phyloP scores from a whole-genome alignment of 805 yeast genomes.

The Blastobotrys terrestris region DNA sequence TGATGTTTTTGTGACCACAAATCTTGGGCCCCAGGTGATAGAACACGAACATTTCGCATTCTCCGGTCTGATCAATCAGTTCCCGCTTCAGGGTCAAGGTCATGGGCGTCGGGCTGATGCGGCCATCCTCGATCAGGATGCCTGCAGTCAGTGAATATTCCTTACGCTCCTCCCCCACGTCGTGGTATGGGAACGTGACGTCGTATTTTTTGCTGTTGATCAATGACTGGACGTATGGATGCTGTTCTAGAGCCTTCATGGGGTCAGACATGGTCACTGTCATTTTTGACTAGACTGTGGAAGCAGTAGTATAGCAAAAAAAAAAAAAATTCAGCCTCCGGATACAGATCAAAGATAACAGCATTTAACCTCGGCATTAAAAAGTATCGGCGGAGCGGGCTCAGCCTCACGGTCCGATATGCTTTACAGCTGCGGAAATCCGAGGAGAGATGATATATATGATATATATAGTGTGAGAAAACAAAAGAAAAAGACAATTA shows the following conservation, averaged over 20 bases:
- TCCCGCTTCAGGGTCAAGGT: conserved; percentile 16
- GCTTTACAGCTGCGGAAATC: too few relatives aligned
- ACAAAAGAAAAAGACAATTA: background rate
- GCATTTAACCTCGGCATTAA: conserved; percentile 2
- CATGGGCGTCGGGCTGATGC: conserved; percentile 20
- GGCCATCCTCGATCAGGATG: conserved; percentile 16
- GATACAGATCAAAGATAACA: too few relatives aligned
- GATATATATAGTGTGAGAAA: too few relatives aligned
- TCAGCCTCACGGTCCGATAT: background rate
- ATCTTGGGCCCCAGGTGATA: conserved; percentile 65
- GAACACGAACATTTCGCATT: conserved; percentile 49
- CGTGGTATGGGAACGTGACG: conserved; percentile 14
- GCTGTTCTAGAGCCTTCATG: conserved; percentile 8
- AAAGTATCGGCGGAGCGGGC: background rate
- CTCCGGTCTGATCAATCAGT: conserved; percentile 13
- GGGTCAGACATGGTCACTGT: conserved; percentile 1
- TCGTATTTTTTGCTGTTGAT: conserved; percentile 17
- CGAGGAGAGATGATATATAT: too few relatives aligned
- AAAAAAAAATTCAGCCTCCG: background rate
- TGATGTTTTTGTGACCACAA: conserved; percentile 61
- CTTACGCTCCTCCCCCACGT: conserved; percentile 10
- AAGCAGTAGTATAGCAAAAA: background rate
- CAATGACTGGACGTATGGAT: conserved; percentile 20
- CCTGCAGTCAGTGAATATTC: conserved; percentile 22
- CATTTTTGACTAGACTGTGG: background rate